Conservation (phyloP, 345 rosid species). For the Populus alba region DNA sequence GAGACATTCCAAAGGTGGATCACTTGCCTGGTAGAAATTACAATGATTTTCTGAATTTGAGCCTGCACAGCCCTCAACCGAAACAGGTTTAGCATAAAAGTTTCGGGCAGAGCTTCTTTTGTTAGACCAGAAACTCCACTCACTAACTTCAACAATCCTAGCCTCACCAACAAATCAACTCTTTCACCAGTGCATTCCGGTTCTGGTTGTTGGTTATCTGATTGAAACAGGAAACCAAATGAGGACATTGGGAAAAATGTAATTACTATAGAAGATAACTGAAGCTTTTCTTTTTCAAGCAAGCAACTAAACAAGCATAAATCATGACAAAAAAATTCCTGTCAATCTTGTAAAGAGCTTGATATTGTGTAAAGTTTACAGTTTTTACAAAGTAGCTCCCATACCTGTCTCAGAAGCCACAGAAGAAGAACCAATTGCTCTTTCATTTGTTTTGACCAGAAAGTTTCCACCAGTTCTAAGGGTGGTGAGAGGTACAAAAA, state of each 20-base stretch:
- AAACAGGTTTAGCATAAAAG: conserved; percentile 57
- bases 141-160: conserved; percentile 75
- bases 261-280: no score
- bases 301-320: not conserved
- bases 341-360: no score
- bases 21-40: conserved; percentile 62
- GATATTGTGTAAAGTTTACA: no score
- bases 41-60: conserved; percentile 76
- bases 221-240: conserved; percentile 14
- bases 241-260: no score
- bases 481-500: conserved; percentile 43
- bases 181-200: conserved; percentile 49
- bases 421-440: conserved; percentile 15
- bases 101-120: conserved; percentile 61
- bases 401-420: conserved; percentile 14
- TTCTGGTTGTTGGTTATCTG: conserved; percentile 47
- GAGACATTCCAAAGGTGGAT: not conserved
- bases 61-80: conserved; percentile 73
- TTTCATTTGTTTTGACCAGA: conserved; percentile 26
- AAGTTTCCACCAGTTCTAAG: conserved; percentile 82
- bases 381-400: no score
- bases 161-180: conserved; percentile 66
- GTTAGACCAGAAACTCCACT: conserved; percentile 58
- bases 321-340: not conserved
- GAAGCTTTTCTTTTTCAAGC: not conserved